Conservation (phyloP, 345 rosid species). For the Erucastrum elatum region DNA sequence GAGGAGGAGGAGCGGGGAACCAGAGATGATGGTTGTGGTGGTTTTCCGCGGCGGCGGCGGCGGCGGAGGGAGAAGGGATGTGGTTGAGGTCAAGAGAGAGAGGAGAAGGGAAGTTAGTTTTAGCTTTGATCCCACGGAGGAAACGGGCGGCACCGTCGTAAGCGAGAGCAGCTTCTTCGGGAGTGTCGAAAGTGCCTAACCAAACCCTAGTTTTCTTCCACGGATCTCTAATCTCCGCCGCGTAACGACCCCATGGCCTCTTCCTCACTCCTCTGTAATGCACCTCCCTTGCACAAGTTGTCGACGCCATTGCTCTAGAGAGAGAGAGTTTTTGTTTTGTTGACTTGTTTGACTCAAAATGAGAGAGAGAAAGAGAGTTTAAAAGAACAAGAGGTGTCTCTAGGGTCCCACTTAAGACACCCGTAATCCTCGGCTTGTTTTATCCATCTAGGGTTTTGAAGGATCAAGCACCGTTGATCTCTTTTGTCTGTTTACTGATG, state of each 20-base stretch:
- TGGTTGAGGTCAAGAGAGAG: conserved; percentile 69
- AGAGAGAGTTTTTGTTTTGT: conserved; percentile 27
- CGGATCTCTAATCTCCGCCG: conserved; percentile 95
- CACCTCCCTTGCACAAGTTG: conserved; percentile 56
- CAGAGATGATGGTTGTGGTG: conserved; percentile 38
- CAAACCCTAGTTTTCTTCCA: conserved; percentile 96
- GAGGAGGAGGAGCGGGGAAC: conserved; percentile 38
- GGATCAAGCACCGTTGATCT: conserved; percentile 27
- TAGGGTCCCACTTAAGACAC: conserved; percentile 28
- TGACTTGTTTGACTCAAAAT: conserved; percentile 36
- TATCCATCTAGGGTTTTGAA: neutral
- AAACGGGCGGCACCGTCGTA: conserved; percentile 92
- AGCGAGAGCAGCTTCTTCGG: conserved; percentile 95
- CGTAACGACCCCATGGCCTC: conserved; percentile 99
- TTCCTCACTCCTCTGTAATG: conserved; percentile 92
- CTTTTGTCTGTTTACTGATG: conserved; percentile 20
- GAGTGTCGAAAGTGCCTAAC: conserved; percentile 96
- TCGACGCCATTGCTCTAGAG: conserved; percentile 51
- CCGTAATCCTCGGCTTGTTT: conserved; percentile 42
- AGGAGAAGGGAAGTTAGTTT: conserved; percentile 86
- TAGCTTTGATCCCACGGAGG: conserved; percentile 89
- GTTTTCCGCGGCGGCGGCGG: conserved; percentile 27
- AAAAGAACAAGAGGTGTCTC: conserved; percentile 1
- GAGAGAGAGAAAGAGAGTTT: conserved; percentile 17
- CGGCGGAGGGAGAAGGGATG: conserved; percentile 37